Conservation (phyloP, 768 basidiomycete species). For the Trametes coccinea region DNA sequence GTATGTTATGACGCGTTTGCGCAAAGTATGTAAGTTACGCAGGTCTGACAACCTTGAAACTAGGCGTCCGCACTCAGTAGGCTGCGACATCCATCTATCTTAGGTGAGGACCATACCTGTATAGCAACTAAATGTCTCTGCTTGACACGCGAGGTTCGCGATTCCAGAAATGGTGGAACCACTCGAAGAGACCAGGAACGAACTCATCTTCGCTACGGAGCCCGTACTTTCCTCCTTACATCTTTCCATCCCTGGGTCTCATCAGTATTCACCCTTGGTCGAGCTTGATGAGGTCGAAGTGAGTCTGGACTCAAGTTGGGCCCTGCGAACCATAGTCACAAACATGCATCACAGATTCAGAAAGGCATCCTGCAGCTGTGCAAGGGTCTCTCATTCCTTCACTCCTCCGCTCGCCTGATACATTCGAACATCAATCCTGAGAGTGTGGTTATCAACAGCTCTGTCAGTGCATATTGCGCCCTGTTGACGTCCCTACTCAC, state of each 20-base stretch:
- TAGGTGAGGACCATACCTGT: conserved; percentile 55
- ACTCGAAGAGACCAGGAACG: conserved; percentile 86
- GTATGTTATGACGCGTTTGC: conserved; percentile 41
- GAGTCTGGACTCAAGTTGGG: conserved; percentile 21
- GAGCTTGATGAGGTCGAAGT: conserved; percentile 98
- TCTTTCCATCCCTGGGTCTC: conserved; percentile 68
- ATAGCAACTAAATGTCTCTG: conserved; percentile 17
- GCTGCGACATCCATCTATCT: conserved; percentile 89
- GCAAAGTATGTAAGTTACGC: not conserved
- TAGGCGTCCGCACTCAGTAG: conserved; percentile 84
- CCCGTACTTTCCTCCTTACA: conserved; percentile 81
- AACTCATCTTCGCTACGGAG: conserved; percentile 93
- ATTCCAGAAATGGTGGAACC: conserved; percentile 93
- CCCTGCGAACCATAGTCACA: not conserved
- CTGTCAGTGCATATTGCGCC: conserved; percentile 49
- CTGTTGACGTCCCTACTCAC: too few species aligned
- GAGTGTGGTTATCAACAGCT: conserved; percentile 84
- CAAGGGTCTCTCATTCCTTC: conserved; percentile 88
- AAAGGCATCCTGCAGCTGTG: conserved; percentile 94
- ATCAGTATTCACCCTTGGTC: conserved; percentile 54
- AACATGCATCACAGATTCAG: conserved; percentile 62
- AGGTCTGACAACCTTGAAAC: not conserved
- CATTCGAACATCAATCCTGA: conserved; percentile 91
- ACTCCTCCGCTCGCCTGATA: conserved; percentile 87
- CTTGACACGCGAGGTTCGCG: not conserved